Evolutionary conservation across 2,329 filamentous ascomycete genomes (phyloP).

Genomic region (Fusarium dlaminii): DNA sequence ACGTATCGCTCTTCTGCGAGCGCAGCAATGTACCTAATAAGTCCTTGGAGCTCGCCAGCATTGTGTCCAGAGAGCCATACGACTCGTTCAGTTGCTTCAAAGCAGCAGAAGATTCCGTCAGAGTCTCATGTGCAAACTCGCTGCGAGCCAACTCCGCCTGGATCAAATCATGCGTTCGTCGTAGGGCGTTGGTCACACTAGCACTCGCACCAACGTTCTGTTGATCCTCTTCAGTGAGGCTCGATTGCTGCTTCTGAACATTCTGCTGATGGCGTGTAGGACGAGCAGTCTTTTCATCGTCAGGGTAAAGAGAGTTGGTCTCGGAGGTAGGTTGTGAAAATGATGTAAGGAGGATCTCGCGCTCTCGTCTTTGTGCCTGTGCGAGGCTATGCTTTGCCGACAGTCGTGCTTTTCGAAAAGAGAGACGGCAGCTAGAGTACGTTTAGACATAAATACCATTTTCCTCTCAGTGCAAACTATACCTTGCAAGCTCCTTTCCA

Average conservation of each 20-base stretch:
- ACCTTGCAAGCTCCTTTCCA: conserved; percentile 77
- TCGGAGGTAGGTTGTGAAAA: conserved; percentile 59
- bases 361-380: conserved; percentile 77
- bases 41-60: conserved; percentile 78
- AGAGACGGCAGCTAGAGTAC: conserved; percentile 62
- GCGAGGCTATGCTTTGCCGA: conserved; percentile 79
- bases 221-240: conserved; percentile 72
- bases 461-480: conserved; percentile 28
- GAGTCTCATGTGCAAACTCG: conserved; percentile 88
- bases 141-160: conserved; percentile 85
- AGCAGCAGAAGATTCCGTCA: conserved; percentile 84
- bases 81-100: conserved; percentile 82
- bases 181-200: conserved; percentile 85
- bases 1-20: conserved; percentile 95
- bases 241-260: conserved; percentile 47
- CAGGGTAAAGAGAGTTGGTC: conserved; percentile 44
- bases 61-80: conserved; percentile 80
- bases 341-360: conserved; percentile 76
- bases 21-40: conserved; percentile 81
- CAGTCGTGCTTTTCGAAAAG: conserved; percentile 85
- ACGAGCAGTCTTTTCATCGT: conserved; percentile 40
- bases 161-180: conserved; percentile 88
- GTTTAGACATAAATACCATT: conserved; percentile 6
- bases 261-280: conserved; percentile 38
- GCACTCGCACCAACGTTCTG: conserved; percentile 77